Evolutionary conservation across 2,329 filamentous ascomycete species (phyloP), one percentile per base, ranked within the genome.

Genomic region (Penicillium sp.): DNA sequence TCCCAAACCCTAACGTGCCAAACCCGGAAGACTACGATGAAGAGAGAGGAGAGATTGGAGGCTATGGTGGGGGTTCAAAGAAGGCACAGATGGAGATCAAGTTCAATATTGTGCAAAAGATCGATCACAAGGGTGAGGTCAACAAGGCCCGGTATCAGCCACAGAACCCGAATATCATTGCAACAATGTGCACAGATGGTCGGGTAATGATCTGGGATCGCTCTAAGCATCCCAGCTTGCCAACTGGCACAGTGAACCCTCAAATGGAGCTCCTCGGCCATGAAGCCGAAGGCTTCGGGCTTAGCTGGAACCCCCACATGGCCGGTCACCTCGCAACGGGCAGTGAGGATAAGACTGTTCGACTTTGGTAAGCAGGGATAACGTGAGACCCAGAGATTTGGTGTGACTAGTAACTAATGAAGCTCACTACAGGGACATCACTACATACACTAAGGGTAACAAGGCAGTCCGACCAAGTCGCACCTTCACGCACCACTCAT

Each of bases 101-200:
- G 69, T 96, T 96, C 80, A 89, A 89, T 62, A 89, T 99, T 68
- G 88, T 94, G 50, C 94, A 99, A 75, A 94, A 90, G 75, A 99
- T 99, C 72, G 89, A 96, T 72, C 94, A 99, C 72, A 92, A 92
- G 16, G 90, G 90, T 61, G 94, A 99, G 75, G 92, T 99, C 72
- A 99, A 99, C 82, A 99, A 97, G 79, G 95, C 94, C 16, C 88
- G 94, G 64, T 97, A 97, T 72, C 92, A 97, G 76, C 94, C 94
- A 13, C 93, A 97, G 73, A 99, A 99, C 70, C 92, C 93, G 5
- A 92, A 99, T 69, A 87, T 99, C 56, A 95, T 99, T 67, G 94
- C 94, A 3, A 97, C 94, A 0, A 87, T 97, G 76, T 92, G 90
- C 62, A 85, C 90, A 8, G 90, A 97, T 72, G 89, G 90, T 60